Base-by-base conservation (phyloP, 2,329 filamentous ascomycete genomes). In the Capronia coronata region DNA sequence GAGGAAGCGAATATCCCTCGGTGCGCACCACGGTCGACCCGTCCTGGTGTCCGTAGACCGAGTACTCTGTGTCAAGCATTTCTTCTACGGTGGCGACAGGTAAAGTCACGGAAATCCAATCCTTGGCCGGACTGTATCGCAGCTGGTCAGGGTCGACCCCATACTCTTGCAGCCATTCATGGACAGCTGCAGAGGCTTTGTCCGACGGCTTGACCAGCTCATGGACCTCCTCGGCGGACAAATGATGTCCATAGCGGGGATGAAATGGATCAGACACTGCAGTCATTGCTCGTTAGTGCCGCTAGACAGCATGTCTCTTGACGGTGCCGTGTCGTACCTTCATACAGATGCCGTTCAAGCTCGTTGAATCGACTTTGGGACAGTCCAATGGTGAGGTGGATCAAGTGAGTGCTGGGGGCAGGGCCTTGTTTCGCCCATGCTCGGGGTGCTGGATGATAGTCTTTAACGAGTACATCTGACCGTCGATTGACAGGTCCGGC, bases 361-460 rank as follows among this genome's bases (percentile, higher is more conserved):
- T 57, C 54, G 22, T 30, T 19, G 35, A 57, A 57, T 34, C 54
- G 48, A 66, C 64, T 2, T 57, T 69, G 23, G 67, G 76, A 80
- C 52, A 82, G 62, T 23, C 75, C 78, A 60, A 82, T 80, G 42
- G 78, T 73, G 37, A 82, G 64, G 25, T 77, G 65, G 52, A 81
- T 72, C 27, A 71, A 64, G 54, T 76, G 71, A 21, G 68, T 65
- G 40, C 70, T 67, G 19, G 75, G 69, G 2, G 77, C 74, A 32
- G 68, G 65, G 23, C 69, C 70, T 37, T 74, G 60, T 51, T 68
- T 69, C 8, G 63, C 68, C 78, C 78, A 82, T 45, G 66, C 66
- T 37, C 64, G 62, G 2, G 79, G 78, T 13, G 75, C 72, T 55
- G 64, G 56, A 61, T 81, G 77, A 13, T 66, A 69, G 52, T 81